Conservation (phyloP, 371 early-diverging fungal species). For the Rhizomucor miehei region DNA sequence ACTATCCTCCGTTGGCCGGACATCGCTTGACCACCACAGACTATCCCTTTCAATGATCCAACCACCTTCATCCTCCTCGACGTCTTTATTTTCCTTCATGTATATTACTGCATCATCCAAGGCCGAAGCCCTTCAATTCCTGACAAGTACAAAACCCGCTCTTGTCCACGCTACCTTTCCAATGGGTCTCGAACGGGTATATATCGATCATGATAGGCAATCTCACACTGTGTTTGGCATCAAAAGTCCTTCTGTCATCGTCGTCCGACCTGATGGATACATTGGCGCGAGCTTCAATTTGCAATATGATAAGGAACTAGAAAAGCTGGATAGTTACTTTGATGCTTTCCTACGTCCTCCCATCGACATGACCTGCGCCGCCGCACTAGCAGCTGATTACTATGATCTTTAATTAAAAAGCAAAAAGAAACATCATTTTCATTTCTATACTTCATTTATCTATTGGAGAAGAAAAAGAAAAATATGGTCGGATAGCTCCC, state of each 20-base stretch:
- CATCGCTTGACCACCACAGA: slow-evolving; percentile 9
- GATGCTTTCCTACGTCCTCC: slow-evolving; percentile 32
- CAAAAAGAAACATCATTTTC: not conserved
- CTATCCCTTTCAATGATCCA: slow-evolving; percentile 2
- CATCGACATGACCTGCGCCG: slow-evolving; percentile 28
- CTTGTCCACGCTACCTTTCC: slow-evolving; percentile 33
- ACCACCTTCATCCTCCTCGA: not conserved
- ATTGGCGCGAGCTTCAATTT: slow-evolving; percentile 24
- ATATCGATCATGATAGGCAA: slow-evolving; percentile 44
- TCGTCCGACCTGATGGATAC: slow-evolving; percentile 41
- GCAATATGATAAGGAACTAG: slow-evolving; percentile 11
- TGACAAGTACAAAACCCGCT: slow-evolving; percentile 23
- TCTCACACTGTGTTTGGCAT: slow-evolving; percentile 28
- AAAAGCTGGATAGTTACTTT: slow-evolving; percentile 24
- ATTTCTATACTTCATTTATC: not conserved
- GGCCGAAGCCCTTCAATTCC: slow-evolving; percentile 20
- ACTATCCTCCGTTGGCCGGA: not conserved
- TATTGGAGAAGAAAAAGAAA: too few species aligned
- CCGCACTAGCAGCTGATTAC: slow-evolving; percentile 35
- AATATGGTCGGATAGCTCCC: too few species aligned
- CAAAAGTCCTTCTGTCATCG: slow-evolving; percentile 21
- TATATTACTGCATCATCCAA: slow-evolving; percentile 23
- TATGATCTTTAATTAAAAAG: slow-evolving; percentile 8
- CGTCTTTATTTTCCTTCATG: slow-evolving; percentile 7
- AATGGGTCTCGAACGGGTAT: slow-evolving; percentile 28